Conservation (phyloP, 192 early-diverging fungal species). For the Linnemannia exigua region DNA sequence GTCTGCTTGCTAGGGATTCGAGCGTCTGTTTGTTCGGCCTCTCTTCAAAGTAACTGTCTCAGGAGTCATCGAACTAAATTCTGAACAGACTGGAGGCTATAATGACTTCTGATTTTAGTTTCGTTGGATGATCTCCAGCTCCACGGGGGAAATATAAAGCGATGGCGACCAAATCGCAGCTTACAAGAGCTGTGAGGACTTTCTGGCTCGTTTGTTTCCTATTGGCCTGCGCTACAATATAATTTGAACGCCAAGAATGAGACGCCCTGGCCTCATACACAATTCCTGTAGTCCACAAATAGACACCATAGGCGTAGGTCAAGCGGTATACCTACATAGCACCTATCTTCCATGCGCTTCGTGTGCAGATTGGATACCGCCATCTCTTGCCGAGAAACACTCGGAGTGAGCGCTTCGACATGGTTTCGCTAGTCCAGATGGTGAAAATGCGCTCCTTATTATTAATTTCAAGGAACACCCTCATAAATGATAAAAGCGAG, state of each 20-base stretch:
- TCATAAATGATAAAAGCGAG: constrained; percentile 18
- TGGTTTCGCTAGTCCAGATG: constrained; percentile 19
- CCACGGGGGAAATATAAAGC: not conserved
- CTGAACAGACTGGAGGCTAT: not conserved
- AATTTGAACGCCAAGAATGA: no score
- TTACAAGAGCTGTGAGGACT: not conserved
- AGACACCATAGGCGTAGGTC: not conserved
- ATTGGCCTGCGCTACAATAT: no score
- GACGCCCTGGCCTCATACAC: no score
- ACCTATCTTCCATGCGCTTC: constrained; percentile 6
- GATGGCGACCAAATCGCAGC: not conserved
- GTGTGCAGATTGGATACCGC: constrained; percentile 4
- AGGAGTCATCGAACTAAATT: no score
- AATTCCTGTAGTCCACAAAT: not conserved
- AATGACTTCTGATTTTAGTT: not conserved
- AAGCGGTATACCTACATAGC: not conserved
- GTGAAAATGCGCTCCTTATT: constrained; percentile 12
- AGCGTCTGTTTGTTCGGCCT: not conserved
- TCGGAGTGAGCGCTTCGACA: constrained; percentile 12
- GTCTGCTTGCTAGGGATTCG: not conserved
- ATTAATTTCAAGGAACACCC: constrained; percentile 13
- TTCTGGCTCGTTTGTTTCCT: no score
- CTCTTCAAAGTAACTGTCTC: not conserved
- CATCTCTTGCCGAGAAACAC: constrained; percentile 5
- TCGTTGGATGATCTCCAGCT: not conserved